Evolutionary conservation across 2,329 filamentous ascomycete species (phyloP).

Genomic region (Talaromyces albobiverticillius): DNA sequence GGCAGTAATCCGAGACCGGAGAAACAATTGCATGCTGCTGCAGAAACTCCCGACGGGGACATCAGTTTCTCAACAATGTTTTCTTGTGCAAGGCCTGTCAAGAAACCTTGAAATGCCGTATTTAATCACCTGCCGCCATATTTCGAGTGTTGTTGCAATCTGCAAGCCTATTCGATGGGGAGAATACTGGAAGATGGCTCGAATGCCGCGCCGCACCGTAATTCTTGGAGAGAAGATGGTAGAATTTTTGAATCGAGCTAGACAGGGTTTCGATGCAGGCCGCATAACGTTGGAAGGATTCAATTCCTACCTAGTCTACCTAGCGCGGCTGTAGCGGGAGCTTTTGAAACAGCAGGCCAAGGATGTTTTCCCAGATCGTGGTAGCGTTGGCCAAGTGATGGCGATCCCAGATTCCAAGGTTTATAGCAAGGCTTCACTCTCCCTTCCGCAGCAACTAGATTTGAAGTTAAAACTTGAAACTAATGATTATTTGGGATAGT

Average conservation of each 20-base stretch:
- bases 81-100: neutral
- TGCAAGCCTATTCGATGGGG: neutral
- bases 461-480: no score
- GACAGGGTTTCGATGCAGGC: neutral
- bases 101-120: neutral
- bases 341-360: neutral
- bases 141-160: neutral
- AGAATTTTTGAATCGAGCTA: neutral
- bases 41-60: neutral
- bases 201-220: neutral
- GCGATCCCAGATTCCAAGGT: no score
- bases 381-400: neutral
- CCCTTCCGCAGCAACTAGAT: no score
- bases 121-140: neutral
- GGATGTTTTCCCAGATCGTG: neutral
- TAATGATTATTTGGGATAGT: neutral
- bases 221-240: neutral
- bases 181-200: neutral
- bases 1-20: neutral
- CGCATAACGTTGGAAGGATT: neutral
- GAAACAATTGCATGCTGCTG: neutral
- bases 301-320: neutral
- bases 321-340: neutral
- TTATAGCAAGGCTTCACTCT: no score
- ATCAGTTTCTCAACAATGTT: neutral